Evolutionary conservation across 2,329 filamentous ascomycete genomes (phyloP).

Genomic region (Exophiala calicioides): DNA sequence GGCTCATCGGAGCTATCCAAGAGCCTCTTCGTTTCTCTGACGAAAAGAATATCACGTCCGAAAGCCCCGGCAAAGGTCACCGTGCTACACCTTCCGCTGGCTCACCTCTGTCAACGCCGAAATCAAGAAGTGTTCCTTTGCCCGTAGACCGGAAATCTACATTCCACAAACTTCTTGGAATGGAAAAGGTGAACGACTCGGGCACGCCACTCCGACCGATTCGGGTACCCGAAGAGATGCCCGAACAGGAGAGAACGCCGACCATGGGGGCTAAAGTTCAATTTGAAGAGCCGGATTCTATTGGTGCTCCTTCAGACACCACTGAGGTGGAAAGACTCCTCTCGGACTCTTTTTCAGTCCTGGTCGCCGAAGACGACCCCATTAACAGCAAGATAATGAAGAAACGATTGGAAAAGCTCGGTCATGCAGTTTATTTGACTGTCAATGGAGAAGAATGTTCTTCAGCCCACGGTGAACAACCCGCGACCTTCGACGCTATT

Average conservation of each 20-base stretch:
- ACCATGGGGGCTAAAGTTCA: conserved; percentile 13
- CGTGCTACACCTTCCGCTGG: neutral
- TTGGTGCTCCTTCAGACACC: conserved; percentile 11
- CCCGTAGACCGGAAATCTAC: conserved; percentile 26
- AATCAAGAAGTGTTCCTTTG: conserved; percentile 20
- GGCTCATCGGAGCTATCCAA: conserved; percentile 46
- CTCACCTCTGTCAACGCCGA: neutral
- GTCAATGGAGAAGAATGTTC: conserved; percentile 86
- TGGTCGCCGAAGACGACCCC: conserved; percentile 86
- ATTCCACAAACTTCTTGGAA: conserved; percentile 30
- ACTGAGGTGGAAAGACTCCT: conserved; percentile 7
- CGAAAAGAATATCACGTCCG: neutral
- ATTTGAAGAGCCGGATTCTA: conserved; percentile 18
- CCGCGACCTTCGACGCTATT: conserved; percentile 70
- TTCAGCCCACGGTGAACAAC: conserved; percentile 64
- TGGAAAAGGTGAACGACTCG: conserved; percentile 37
- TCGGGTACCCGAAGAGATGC: conserved; percentile 33
- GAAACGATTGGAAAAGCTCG: conserved; percentile 75
- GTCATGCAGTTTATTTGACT: conserved; percentile 70
- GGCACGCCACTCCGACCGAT: conserved; percentile 38
- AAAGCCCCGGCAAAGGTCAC: neutral
- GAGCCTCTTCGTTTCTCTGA: conserved; percentile 35
- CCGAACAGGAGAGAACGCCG: conserved; percentile 7
- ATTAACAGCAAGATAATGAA: conserved; percentile 80
- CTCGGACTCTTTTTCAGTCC: conserved; percentile 58